Evolutionary conservation across 352 stramenopile species (phyloP).

Genomic region (Globisporangium radiosum): DNA sequence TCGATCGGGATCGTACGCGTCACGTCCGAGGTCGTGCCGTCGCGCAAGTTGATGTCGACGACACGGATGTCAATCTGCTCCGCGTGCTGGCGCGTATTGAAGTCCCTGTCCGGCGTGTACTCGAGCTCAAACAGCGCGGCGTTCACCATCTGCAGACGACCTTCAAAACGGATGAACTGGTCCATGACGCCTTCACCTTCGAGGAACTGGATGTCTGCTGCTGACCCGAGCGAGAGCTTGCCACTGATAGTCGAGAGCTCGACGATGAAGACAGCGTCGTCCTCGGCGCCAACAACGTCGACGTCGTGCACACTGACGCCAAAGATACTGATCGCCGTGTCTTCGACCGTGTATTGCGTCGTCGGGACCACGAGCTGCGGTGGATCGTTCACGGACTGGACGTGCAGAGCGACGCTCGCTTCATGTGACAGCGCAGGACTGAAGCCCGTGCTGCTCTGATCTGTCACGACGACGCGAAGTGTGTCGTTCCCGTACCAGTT

Average conservation of each 20-base stretch:
- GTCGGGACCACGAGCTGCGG: constrained; percentile 47
- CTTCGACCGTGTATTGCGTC: constrained; percentile 45
- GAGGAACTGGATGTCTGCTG: constrained; percentile 22
- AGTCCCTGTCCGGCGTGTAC: constrained; percentile 66
- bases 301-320: constrained; percentile 55
- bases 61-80: constrained; percentile 55
- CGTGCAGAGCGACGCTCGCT: constrained; percentile 24
- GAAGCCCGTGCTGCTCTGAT: constrained; percentile 64
- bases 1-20: constrained; percentile 34
- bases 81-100: constrained; percentile 57
- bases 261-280: constrained; percentile 47
- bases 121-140: constrained; percentile 63
- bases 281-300: constrained; percentile 21
- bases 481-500: constrained; percentile 74
- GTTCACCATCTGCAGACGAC: constrained; percentile 51
- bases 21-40: constrained; percentile 37
- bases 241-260: constrained; percentile 52
- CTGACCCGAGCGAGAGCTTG: constrained; percentile 30
- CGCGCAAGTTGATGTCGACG: constrained; percentile 49
- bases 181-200: constrained; percentile 48
- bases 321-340: constrained; percentile 59
- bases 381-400: constrained; percentile 57
- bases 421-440: constrained; percentile 27
- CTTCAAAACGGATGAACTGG: constrained; percentile 49
- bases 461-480: constrained; percentile 42